Evolutionary conservation across 2,329 filamentous ascomycete genomes (phyloP).

Genomic region (Pseudocercospora ulei): DNA sequence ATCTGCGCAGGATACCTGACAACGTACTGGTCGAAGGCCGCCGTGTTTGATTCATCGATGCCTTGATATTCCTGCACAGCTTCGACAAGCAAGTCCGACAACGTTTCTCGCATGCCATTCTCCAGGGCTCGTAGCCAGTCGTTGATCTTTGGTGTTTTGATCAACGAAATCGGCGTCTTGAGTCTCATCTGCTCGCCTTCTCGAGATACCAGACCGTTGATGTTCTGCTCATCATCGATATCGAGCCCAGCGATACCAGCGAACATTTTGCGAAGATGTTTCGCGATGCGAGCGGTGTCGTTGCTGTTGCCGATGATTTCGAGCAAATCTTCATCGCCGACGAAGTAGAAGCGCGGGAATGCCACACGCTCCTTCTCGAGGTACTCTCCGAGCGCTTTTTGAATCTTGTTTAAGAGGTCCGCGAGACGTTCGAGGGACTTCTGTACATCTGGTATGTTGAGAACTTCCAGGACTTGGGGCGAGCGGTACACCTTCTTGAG

Average conservation of each 20-base stretch:
- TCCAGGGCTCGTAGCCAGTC: constrained; percentile 96
- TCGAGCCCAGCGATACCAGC: constrained; percentile 82
- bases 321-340: constrained; percentile 93
- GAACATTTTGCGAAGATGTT: constrained; percentile 99
- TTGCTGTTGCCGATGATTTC: constrained; percentile 99
- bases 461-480: constrained; percentile 86
- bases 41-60: constrained; percentile 58
- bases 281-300: constrained; percentile 88
- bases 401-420: constrained; percentile 97
- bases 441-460: constrained; percentile 90
- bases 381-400: constrained; percentile 96
- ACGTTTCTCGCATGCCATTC: constrained; percentile 81
- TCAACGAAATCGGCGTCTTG: constrained; percentile 81
- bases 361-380: constrained; percentile 94
- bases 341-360: constrained; percentile 98
- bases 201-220: constrained; percentile 87
- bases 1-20: constrained; percentile 81
- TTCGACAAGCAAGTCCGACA: constrained; percentile 82
- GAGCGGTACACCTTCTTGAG: constrained; percentile 99
- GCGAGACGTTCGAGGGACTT: constrained; percentile 90
- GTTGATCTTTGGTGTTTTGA: constrained; percentile 93
- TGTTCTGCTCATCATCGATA: constrained; percentile 82
- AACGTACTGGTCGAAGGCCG: constrained; percentile 69
- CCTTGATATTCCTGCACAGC: constrained; percentile 71
- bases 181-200: constrained; percentile 82